Percentiles rank a stretch among this genome's conserved stretches.
phyloP scores from a whole-genome alignment of 805 yeast species.

The Metschnikowia lunata region DNA sequence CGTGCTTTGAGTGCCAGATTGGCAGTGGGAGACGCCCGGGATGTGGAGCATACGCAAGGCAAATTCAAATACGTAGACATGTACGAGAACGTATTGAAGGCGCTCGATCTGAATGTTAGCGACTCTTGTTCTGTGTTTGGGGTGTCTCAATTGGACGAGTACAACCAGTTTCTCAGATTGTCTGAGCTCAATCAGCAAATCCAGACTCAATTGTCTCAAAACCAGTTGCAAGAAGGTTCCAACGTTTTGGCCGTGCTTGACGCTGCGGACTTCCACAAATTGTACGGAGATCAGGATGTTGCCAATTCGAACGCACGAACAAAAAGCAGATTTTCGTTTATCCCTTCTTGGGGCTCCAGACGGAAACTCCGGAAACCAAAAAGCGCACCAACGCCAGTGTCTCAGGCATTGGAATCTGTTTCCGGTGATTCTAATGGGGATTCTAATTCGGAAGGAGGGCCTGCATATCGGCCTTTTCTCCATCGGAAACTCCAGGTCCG shows the following conservation, averaged over 20 bases:
- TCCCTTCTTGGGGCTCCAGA: neutral
- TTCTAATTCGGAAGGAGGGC: neutral
- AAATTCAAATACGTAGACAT: slow-evolving; percentile 12
- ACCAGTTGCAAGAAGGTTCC: slow-evolving; percentile 1
- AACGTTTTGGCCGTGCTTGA: slow-evolving; percentile 11
- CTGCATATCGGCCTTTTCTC: slow-evolving; percentile 18
- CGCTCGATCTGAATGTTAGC: slow-evolving; percentile 2
- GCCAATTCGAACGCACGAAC: neutral
- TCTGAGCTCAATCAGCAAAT: slow-evolving; percentile 33
- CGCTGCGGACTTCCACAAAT: slow-evolving; percentile 7
- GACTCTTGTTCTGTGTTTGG: slow-evolving; percentile 24
- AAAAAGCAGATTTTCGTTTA: neutral
- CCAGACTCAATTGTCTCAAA: slow-evolving; percentile 16
- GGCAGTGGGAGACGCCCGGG: slow-evolving; percentile 1
- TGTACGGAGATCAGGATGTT: slow-evolving; percentile 4
- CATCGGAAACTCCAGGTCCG: slow-evolving; percentile 60
- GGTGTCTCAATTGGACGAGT: slow-evolving; percentile 33
- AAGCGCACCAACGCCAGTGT: neutral
- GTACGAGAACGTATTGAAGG: slow-evolving; percentile 7
- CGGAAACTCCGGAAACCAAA: neutral
- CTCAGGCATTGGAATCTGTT: neutral
- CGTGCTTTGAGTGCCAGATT: slow-evolving; percentile 3
- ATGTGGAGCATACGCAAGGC: neutral
- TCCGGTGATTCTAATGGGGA: neutral
- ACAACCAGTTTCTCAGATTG: slow-evolving; percentile 28